Base-by-base conservation (phyloP, 805 yeast species). In the Nakazawaea siamensis region DNA sequence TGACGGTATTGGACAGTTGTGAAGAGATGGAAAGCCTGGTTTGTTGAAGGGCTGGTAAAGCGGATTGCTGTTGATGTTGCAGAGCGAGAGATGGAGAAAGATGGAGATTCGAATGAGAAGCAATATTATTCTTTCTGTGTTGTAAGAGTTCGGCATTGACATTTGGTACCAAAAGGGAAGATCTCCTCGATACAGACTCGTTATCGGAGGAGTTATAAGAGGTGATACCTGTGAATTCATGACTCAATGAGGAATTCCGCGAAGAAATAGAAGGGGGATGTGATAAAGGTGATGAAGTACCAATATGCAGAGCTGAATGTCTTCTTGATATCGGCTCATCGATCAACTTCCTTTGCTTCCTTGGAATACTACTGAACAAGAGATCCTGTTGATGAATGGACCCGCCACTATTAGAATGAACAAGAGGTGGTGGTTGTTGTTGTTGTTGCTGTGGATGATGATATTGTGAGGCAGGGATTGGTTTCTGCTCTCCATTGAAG, bases 201-300 rank as follows among this genome's bases (percentile, higher is more conserved):
- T 47, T 44, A 25, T 31, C 35, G 9, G 39, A 37, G 13, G 48
- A 45, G 17, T 37, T 36, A 20, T 37, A 38, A 4, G 42, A 38
- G 18, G 52, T 46, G 18, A 53, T 31, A n/a, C 55, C 52, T 5
- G 57, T 49, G 31, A 46, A 50, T 23, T 54, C 58, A 1, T 55
- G 44, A 11, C 56, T 51, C 27, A 55, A 47, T 4, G 60, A 55
- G 2, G 57, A 51, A 28, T 52, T 53, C 31, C 60, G 40, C 2
- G 58, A 54, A n/a, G 37, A 36, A 4, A 38, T 24, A 3, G 39
- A 33, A 7, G 57, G 51, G 6, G 51, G 40, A 28, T 48, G 49
- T 11, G 60, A 55, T 18, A 53, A 38, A 6, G 60, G 58, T 4
- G 60, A 52, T 20, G 40, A 32, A 7, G 40, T 35, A n/a, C 34